phyloP scores from a whole-genome alignment of 2,329 filamentous ascomycete species.

The Penicillium sp. region DNA sequence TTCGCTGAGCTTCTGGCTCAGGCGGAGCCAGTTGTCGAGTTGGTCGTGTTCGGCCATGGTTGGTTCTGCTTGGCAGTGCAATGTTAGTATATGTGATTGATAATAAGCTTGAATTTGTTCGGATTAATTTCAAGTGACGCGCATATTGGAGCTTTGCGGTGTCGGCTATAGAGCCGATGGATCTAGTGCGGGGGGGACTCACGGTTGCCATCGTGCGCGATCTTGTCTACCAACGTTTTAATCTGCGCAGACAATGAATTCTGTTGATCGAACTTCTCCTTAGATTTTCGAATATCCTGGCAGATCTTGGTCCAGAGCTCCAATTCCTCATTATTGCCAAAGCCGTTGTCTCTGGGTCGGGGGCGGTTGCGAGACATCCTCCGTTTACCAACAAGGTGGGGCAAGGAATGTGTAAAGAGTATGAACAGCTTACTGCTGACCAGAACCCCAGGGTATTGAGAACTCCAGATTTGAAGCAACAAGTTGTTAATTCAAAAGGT shows the following conservation, averaged over 20 bases:
- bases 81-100: constrained; percentile 15
- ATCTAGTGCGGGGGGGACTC: constrained; percentile 28
- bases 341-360: constrained; percentile 43
- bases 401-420: background rate
- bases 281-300: constrained; percentile 44
- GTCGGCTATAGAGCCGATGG: constrained; percentile 3
- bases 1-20: constrained; percentile 49
- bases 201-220: constrained; percentile 44
- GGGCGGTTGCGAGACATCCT: constrained; percentile 47
- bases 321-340: constrained; percentile 46
- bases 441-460: background rate
- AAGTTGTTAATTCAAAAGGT: constrained; percentile 2
- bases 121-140: background rate
- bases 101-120: background rate
- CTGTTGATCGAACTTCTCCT: constrained; percentile 47
- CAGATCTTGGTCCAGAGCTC: constrained; percentile 48
- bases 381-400: background rate
- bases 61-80: constrained; percentile 29
- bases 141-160: constrained; percentile 1
- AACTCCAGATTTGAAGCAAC: background rate
- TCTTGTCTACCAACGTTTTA: constrained; percentile 45
- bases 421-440: background rate
- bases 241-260: constrained; percentile 43
- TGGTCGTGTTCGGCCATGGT: constrained; percentile 44
- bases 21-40: constrained; percentile 48